Base-by-base conservation (phyloP, 2,329 filamentous ascomycete species). In the Pseudocercospora vitis region DNA sequence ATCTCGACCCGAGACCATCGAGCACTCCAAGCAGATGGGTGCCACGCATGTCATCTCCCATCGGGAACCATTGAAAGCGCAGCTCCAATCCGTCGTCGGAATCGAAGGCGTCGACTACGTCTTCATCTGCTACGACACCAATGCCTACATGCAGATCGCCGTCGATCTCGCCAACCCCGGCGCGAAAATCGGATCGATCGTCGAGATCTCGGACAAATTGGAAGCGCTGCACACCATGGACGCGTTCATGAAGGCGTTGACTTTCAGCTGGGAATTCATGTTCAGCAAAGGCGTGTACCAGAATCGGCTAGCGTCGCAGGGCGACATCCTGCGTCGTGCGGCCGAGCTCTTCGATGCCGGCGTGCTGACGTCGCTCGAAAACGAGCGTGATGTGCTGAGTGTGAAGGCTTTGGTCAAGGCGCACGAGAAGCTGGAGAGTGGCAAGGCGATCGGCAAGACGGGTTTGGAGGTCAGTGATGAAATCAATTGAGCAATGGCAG, bases 11-110 rank as follows among this genome's bases (percentile, higher is more conserved):
- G 74, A 76, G 60, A 77, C 72, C 1, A 61, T 56, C 3, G 61
- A 62, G 16, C 75, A 73, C 51, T 69, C 67, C 2, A 70, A 63
- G 54, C 58, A 68, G 7, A 72, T 76, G 66, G 74, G 74, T 7
- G 74, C 70, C 5, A 76, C 71, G 14, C 74, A 75, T 57, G 70
- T 73, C 4, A 61, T 77, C 40, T 73, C 74, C 48, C 74, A 77
- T 59, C 67, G 69, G 16, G 62, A 70, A 37, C 69, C 75, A 48
- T 60, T 76, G 11, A 67, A 67, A 18, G 31, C 61, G 26, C 72
- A 76, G 60, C 54, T 76, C 8, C 60, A 69, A 9, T 32, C 14
- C 4, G 26, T 51, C 7, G 37, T 52, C 6, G 47, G 52, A 3
- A 28, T 54, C 19, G 58, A 53, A 4, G 50, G 52, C n/a, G 50